Conservation (phyloP, 345 rosid species). For the Ceriops tagal region DNA sequence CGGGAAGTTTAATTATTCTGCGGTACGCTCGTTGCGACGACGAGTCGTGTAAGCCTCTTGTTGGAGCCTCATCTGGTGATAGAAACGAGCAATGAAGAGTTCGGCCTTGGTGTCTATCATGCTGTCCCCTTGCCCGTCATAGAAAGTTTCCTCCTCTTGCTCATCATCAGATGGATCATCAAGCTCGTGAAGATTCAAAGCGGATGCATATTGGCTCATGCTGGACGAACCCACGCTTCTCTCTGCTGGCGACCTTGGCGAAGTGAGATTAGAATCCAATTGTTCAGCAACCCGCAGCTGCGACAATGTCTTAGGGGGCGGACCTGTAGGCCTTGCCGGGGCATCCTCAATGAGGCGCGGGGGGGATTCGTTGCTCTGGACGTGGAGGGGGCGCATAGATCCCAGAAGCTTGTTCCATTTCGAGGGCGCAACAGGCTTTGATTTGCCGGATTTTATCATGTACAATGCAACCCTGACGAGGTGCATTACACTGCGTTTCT, state of each 20-base stretch:
- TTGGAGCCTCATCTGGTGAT: conserved; percentile 56
- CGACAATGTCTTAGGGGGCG: background rate
- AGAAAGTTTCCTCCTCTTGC: conserved; percentile 9
- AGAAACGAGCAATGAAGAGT: conserved; percentile 54
- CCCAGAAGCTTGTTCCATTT: conserved; percentile 44
- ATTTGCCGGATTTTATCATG: conserved; percentile 35
- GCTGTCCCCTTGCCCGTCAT: conserved; percentile 36
- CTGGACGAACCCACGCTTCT: conserved; percentile 7
- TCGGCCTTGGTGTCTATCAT: conserved; percentile 77
- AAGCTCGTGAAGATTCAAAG: conserved; percentile 39
- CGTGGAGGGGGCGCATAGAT: conserved; percentile 48
- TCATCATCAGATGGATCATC: conserved; percentile 22
- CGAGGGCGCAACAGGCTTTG: conserved; percentile 27
- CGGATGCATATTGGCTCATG: conserved; percentile 48
- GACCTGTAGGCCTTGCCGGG: background rate
- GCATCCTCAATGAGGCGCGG: background rate
- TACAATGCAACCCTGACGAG: conserved; percentile 41
- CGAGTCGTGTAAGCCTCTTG: background rate
- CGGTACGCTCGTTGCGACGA: background rate
- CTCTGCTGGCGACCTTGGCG: conserved; percentile 18
- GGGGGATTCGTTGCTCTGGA: conserved; percentile 32
- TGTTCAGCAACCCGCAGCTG: background rate
- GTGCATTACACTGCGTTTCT: conserved; percentile 34
- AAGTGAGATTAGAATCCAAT: conserved; percentile 9
- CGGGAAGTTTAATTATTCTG: no score